Conservation (phyloP, 306 rosid species). For the Rosa rugosa region DNA sequence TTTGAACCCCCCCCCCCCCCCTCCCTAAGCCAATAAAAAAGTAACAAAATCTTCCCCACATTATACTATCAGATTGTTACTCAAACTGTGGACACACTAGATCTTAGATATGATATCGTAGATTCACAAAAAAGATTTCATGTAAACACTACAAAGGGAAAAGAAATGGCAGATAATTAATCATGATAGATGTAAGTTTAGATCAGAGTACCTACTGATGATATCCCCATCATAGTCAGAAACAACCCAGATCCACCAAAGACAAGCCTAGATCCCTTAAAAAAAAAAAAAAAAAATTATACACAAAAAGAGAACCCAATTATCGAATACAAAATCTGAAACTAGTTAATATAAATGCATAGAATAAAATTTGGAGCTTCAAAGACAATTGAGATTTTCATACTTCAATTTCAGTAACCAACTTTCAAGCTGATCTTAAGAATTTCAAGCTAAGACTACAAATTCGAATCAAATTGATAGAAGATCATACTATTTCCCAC, state of each 20-base stretch:
- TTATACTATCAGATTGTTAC: not conserved
- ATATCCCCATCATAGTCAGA: constrained; percentile 73
- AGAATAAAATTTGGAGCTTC: not conserved
- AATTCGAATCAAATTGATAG: not conserved
- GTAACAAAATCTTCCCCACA: not conserved
- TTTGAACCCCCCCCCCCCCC: not conserved
- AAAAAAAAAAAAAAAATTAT: no score
- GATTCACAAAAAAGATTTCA: not conserved
- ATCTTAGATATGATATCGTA: not conserved
- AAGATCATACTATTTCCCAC: not conserved
- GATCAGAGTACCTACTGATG: constrained; percentile 52
- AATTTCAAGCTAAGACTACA: not conserved
- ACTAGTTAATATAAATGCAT: no score
- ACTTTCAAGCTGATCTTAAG: not conserved
- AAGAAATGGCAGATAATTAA: not conserved
- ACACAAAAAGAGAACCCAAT: not conserved
- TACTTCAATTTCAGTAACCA: not conserved
- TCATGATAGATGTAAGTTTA: not conserved
- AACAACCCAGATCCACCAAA: constrained; percentile 70
- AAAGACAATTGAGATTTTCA: not conserved
- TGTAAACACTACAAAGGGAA: not conserved
- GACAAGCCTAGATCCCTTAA: constrained; percentile 64
- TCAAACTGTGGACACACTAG: not conserved
- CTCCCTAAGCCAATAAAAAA: not conserved
- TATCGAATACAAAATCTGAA: not conserved